Evolutionary conservation across 1,284 basidiomycete genomes (phyloP), one percentile per base, ranked within the genome.

Genomic region (Cryptococcus sp.): DNA sequence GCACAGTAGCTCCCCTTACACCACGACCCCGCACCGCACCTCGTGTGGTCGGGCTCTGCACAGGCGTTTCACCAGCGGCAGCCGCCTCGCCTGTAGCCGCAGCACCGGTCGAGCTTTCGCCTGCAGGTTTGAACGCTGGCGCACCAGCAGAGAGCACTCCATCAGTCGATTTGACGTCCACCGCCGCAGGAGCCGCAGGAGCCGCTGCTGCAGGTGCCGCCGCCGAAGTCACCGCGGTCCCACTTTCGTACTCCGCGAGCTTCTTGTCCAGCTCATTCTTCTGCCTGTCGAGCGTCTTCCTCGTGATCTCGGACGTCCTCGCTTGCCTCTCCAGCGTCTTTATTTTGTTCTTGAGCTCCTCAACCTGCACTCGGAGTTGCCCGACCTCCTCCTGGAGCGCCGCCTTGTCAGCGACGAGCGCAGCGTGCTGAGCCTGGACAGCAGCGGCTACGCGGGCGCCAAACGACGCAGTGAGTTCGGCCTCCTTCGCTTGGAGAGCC

Each of bases 231-330:
- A 50, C 37, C 16, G 40, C 28, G 3, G 50, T n/a, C 13, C 54
- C 21, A 4, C 38, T 35, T 11, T 40, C 9, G 24, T 50, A 48
- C 50, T 38, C 62, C 53, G 65, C 66, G 39, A 70, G 46, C 56
- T 71, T 72, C 45, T 65, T 53, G 48, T 75, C 72, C 18, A 62
- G 60, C 20, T 66, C 66, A 16, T 59, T 56, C 50, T 68, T 70
- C 40, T 68, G 66, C 53, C 60, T 53, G 51, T 74, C 72, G 44
- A 76, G 57, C 13, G 70, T 73, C 62, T 73, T 74, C 44, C 72
- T 57, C 39, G 66, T 57, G 35, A 74, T 73, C 50, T 76, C 71
- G 1, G 67, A 68, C 6, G 69, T 76, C 53, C 65, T 68, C 9
- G 63, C 55, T 53, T 71, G 69, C 39, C 69, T 62, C 48, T 72